Percentiles rank a stretch among this genome's conserved stretches.
Conservation (phyloP, 2,329 filamentous ascomycete species). For the Metarhizium sp. region DNA sequence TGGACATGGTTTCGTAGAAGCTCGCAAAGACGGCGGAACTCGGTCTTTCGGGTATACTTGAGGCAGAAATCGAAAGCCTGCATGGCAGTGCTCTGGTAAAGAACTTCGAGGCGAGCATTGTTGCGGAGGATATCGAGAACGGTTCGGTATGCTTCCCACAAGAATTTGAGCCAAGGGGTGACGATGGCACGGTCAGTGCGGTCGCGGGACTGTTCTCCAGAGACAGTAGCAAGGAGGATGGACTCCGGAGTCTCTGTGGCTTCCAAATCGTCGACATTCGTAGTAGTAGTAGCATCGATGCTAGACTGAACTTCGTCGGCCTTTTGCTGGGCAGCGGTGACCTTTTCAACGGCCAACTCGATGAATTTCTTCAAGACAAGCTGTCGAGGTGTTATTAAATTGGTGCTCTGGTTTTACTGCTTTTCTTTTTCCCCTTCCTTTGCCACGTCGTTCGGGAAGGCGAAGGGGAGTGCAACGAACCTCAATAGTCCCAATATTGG, state of each 20-base stretch:
- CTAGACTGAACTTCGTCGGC: slow-evolving; percentile 89
- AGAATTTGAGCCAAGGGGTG: slow-evolving; percentile 97
- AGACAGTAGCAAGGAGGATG: slow-evolving; percentile 94
- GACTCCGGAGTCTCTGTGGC: slow-evolving; percentile 97
- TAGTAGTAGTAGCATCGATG: slow-evolving; percentile 61
- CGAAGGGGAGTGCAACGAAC: slow-evolving; percentile 31
- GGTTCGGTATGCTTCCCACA: slow-evolving; percentile 98
- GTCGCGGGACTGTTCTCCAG: slow-evolving; percentile 93
- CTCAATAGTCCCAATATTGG: slow-evolving; percentile 96
- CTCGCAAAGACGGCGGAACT: slow-evolving; percentile 97
- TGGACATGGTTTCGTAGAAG: slow-evolving; percentile 97
- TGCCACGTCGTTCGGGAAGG: no score
- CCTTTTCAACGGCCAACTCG: slow-evolving; percentile 91
- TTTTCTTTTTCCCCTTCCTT: neutral
- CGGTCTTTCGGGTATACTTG: slow-evolving; percentile 97
- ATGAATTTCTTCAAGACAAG: slow-evolving; percentile 97
- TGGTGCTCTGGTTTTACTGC: neutral
- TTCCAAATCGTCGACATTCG: slow-evolving; percentile 88
- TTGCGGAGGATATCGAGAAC: slow-evolving; percentile 98
- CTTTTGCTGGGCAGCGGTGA: slow-evolving; percentile 90
- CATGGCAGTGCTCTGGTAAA: slow-evolving; percentile 96
- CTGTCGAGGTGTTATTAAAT: slow-evolving; percentile 28
- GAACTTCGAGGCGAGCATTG: slow-evolving; percentile 92
- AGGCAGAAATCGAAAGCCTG: slow-evolving; percentile 99
- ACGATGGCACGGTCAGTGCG: slow-evolving; percentile 97